These are phyloP conservation scores for Thermothielavioides terrestris DNA, from an alignment of 495 filamentous ascomycete species.

Conservation along the genomic window DNA sequence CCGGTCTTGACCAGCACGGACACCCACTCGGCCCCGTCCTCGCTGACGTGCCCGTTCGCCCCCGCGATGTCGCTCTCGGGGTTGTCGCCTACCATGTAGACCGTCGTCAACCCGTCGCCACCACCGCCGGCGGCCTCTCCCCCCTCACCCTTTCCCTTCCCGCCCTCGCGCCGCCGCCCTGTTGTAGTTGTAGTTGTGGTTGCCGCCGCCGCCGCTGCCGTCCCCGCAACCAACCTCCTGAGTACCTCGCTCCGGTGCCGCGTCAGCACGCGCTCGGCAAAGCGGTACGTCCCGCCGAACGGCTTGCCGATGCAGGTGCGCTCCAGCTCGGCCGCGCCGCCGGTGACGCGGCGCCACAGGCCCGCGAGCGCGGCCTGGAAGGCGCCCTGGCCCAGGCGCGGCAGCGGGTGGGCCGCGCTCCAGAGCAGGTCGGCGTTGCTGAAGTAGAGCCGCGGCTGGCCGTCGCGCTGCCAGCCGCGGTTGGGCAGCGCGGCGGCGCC, in stretches of 20 bases:
- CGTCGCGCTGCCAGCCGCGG: constrained; percentile 64
- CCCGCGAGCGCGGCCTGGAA: constrained; percentile 78
- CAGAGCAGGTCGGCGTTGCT: constrained; percentile 82
- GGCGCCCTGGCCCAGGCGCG: constrained; percentile 85
- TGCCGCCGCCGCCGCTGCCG: constrained; percentile 40
- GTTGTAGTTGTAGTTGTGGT: too few species aligned
- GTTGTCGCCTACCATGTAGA: constrained; percentile 99
- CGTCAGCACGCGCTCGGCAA: constrained; percentile 65
- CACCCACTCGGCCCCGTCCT: constrained; percentile 61
- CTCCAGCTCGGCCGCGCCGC: constrained; percentile 46
- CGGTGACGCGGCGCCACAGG: constrained; percentile 64
- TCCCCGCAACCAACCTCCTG: constrained; percentile 48
- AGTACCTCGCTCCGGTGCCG: constrained; percentile 47
- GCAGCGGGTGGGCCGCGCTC: constrained; percentile 73
- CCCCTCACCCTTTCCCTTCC: constrained; percentile 29
- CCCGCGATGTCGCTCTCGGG: constrained; percentile 85
- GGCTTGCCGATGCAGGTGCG: constrained; percentile 81
- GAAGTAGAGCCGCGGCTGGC: constrained; percentile 76
- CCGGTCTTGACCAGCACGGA: constrained; percentile 80
- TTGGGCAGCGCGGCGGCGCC: constrained; percentile 55
- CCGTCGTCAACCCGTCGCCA: constrained; percentile 32
- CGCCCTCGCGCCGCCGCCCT: too few species aligned
- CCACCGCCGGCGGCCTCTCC: constrained; percentile 6
- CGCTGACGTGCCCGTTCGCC: constrained; percentile 67
- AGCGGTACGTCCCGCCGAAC: constrained; percentile 63